Percentiles rank a stretch among this genome's conserved stretches.
These are phyloP conservation scores for Colletotrichum aenigma DNA, from an alignment of 2,329 filamentous ascomycete species.

Conservation along the genomic window DNA sequence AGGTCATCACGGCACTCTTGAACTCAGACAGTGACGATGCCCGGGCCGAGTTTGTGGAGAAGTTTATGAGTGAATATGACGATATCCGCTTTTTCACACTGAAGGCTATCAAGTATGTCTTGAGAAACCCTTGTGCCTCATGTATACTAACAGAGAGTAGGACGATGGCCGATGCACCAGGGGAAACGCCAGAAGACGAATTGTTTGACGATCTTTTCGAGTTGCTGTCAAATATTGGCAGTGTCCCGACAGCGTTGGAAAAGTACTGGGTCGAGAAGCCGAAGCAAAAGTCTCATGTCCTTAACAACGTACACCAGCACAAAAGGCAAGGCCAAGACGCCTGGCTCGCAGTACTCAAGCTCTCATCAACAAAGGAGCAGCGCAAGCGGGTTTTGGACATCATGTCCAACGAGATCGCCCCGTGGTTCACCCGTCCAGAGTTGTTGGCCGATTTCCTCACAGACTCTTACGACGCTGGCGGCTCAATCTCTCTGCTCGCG, in stretches of 20 bases:
- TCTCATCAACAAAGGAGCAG: conserved; percentile 71
- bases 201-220: conserved; percentile 63
- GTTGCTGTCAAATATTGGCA: conserved; percentile 70
- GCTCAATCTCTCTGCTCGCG: conserved; percentile 84
- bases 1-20: conserved; percentile 68
- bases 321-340: conserved; percentile 84
- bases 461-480: conserved; percentile 88
- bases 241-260: conserved; percentile 72
- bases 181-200: conserved; percentile 29
- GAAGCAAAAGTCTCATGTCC: conserved; percentile 68
- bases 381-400: conserved; percentile 79
- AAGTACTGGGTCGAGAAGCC: conserved; percentile 71
- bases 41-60: conserved; percentile 76
- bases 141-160: conserved; percentile 26
- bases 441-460: conserved; percentile 95
- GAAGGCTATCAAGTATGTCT: conserved; percentile 70
- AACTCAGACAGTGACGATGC: conserved; percentile 60
- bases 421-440: conserved; percentile 89
- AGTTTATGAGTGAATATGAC: conserved; percentile 79
- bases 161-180: conserved; percentile 30
- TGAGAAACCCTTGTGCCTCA: not conserved
- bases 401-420: conserved; percentile 79
- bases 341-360: conserved; percentile 79
- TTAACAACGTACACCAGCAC: conserved; percentile 71
- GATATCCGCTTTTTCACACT: conserved; percentile 88